These are phyloP conservation scores for Thozetella sp. DNA, from an alignment of 495 filamentous ascomycete genomes.

Conservation along the genomic window DNA sequence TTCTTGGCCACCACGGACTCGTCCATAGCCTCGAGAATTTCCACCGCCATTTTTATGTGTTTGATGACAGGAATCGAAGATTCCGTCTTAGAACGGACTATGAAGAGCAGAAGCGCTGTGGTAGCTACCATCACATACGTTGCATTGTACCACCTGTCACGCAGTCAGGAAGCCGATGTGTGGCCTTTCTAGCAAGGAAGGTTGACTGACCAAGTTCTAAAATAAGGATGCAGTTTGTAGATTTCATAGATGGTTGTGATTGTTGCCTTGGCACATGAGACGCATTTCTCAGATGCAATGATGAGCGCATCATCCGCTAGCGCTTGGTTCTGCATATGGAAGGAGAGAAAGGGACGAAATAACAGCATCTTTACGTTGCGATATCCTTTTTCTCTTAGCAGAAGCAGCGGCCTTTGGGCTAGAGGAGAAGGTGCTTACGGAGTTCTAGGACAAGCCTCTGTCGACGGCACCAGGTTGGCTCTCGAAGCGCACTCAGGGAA, in stretches of 20 bases:
- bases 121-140: not conserved
- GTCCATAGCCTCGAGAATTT: not conserved
- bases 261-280: not conserved
- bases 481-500: not conserved
- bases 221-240: not conserved
- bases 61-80: not conserved
- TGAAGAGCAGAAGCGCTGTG: not conserved
- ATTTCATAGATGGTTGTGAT: not conserved
- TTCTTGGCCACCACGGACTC: not conserved
- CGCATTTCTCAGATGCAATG: not conserved
- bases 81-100: not conserved
- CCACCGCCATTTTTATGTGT: not conserved
- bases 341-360: not conserved
- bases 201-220: not conserved
- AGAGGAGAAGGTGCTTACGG: not conserved
- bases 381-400: not conserved
- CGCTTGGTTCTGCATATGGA: not conserved
- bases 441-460: not conserved
- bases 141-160: not conserved
- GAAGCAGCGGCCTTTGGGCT: not conserved
- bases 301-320: not conserved
- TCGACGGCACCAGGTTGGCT: not conserved
- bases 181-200: no score
- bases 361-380: not conserved
- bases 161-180: no score